These are phyloP conservation scores for Coniochaeta ligniaria DNA, from an alignment of 2,329 filamentous ascomycete genomes.

Conservation along the genomic window DNA sequence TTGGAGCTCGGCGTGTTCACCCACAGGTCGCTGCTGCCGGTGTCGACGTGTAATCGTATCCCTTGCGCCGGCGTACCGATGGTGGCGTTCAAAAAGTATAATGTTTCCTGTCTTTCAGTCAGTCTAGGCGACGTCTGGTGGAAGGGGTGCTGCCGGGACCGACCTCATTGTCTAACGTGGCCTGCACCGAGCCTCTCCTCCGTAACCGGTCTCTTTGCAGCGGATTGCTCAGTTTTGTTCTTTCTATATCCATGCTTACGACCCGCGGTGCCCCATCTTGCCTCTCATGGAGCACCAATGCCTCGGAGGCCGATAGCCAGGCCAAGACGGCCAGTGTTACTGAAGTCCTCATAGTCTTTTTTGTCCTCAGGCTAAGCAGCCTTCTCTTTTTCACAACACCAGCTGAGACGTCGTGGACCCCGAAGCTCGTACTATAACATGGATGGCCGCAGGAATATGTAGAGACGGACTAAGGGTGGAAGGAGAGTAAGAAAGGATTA, in stretches of 20 bases:
- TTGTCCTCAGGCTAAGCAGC: not conserved
- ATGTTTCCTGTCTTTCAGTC: conserved; percentile 38
- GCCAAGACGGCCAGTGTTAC: conserved; percentile 21
- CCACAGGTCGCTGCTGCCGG: conserved; percentile 64
- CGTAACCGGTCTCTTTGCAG: conserved; percentile 35
- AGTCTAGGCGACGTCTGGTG: not conserved
- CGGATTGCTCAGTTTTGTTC: conserved; percentile 31
- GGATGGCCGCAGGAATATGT: not conserved
- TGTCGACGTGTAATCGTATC: conserved; percentile 56
- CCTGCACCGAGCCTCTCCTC: conserved; percentile 35
- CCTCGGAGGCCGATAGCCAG: conserved; percentile 16
- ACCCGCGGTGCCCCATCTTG: conserved; percentile 31
- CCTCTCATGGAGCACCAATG: conserved; percentile 20
- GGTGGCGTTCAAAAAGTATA: conserved; percentile 58
- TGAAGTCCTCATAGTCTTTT: conserved; percentile 26
- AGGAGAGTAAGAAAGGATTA: not conserved
- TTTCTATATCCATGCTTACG: conserved; percentile 36
- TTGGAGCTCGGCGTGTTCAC: conserved; percentile 58
- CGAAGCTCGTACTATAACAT: not conserved
- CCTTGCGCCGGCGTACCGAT: conserved; percentile 55
- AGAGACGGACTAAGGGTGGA: not conserved
- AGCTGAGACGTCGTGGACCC: not conserved
- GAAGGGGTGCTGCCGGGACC: conserved; percentile 6
- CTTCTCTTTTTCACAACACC: not conserved
- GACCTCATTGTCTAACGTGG: conserved; percentile 50